Percentiles rank a stretch among this genome's conserved stretches.
These are phyloP conservation scores for Tolypocladium ovalisporum DNA, from an alignment of 2,329 filamentous ascomycete genomes.

Conservation along the genomic window DNA sequence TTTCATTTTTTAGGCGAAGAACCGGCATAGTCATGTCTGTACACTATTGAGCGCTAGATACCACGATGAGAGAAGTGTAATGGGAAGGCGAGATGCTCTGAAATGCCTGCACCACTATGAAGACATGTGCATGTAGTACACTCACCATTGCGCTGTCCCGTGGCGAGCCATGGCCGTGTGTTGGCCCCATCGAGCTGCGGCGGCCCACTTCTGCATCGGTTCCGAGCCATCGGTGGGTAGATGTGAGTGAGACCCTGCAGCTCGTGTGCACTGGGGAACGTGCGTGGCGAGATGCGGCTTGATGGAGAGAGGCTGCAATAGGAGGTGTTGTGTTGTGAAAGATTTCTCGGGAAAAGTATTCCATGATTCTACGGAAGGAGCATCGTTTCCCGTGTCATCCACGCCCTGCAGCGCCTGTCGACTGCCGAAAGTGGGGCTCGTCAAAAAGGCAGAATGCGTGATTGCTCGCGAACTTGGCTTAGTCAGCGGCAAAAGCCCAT, in stretches of 20 bases:
- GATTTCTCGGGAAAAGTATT: no score
- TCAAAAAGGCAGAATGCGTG: not conserved
- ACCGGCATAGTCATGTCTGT: constrained; percentile 3
- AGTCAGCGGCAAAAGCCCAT: not conserved
- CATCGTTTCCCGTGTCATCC: not conserved
- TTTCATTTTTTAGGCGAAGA: no score
- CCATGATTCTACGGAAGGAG: not conserved
- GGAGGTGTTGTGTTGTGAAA: not conserved
- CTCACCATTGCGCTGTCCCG: not conserved
- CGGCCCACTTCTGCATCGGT: not conserved
- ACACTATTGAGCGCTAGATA: constrained; percentile 13
- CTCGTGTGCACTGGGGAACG: not conserved
- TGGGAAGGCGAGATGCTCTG: not conserved
- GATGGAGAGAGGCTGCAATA: no score
- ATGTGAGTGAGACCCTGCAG: not conserved
- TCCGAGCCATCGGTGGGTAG: not conserved
- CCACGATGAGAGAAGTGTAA: constrained; percentile 2
- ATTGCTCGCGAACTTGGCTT: not conserved
- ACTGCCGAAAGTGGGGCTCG: not conserved
- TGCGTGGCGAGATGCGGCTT: no score
- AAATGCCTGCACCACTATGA: not conserved
- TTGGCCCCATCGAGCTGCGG: not conserved
- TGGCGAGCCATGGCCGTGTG: not conserved
- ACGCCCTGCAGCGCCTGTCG: not conserved
- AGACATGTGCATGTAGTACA: not conserved